phyloP scores from a whole-genome alignment of 257 asterid genomes.

The Nicotiana otophora region DNA sequence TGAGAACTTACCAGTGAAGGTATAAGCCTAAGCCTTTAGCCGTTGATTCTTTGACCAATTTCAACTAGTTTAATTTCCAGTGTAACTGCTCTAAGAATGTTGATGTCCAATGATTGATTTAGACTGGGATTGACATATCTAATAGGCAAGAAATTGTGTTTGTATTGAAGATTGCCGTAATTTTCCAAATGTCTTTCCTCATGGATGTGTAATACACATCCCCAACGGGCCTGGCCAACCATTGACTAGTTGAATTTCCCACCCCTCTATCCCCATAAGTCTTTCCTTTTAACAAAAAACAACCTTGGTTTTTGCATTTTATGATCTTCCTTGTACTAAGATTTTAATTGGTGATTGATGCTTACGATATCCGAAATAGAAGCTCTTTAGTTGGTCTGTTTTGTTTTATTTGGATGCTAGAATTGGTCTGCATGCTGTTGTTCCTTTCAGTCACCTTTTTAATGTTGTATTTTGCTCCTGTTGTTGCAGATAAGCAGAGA shows the following conservation, averaged over 20 bases:
- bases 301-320: background rate
- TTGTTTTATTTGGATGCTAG: background rate
- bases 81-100: background rate
- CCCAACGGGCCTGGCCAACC: background rate
- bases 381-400: background rate
- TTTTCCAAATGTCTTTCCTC: background rate
- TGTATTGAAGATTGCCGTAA: background rate
- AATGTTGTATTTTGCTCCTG: conserved; percentile 17
- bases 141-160: background rate
- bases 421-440: background rate
- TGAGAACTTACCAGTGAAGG: conserved; percentile 90
- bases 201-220: background rate
- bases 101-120: background rate
- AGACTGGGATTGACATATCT: background rate
- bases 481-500: conserved; percentile 87
- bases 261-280: background rate
- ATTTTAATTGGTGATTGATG: background rate
- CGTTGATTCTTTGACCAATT: background rate
- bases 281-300: background rate
- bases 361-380: background rate
- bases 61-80: background rate
- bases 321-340: background rate
- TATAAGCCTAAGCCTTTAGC: conserved; percentile 14
- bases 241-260: background rate
- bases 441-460: background rate